A percentile compares a stretch with the other conserved stretches of the same genome.
These are phyloP conservation scores for Glycyrrhiza uralensis DNA, from an alignment of 306 rosid species.

Conservation along the genomic window DNA sequence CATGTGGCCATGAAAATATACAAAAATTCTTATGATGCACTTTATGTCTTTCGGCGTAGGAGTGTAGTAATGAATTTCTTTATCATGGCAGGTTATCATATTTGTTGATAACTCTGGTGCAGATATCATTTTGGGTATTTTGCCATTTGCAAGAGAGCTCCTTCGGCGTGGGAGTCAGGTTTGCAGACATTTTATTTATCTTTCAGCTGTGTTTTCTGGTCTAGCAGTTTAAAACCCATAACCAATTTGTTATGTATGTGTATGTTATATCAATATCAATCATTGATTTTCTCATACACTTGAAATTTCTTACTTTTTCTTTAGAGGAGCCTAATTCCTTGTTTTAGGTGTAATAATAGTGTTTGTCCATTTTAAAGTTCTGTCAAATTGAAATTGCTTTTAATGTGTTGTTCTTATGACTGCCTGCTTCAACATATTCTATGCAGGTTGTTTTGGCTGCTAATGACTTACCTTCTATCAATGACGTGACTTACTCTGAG, in stretches of 20 bases:
- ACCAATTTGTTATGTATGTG: too few species aligned
- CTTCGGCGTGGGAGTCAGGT: conserved; percentile 84
- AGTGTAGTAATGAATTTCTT: conserved; percentile 23
- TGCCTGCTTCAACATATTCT: conserved; percentile 23
- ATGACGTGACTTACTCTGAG: conserved; percentile 78
- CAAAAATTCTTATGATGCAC: not conserved
- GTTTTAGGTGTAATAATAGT: not conserved
- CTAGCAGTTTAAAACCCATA: not conserved
- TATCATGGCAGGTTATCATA: conserved; percentile 66
- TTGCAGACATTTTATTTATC: conserved; percentile 28
- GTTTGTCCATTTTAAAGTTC: not conserved
- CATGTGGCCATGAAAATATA: not conserved
- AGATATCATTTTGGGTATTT: conserved; percentile 85
- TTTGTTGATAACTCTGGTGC: conserved; percentile 99
- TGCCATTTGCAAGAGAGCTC: conserved; percentile 97
- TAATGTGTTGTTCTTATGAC: not conserved
- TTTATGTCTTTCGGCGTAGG: conserved; percentile 5
- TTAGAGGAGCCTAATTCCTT: too few species aligned
- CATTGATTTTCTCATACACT: too few species aligned
- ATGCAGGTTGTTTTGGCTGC: conserved; percentile 90
- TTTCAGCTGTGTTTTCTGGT: not conserved
- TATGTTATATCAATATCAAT: too few species aligned
- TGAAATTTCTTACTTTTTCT: too few species aligned
- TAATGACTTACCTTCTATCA: conserved; percentile 89
- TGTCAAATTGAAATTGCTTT: conserved; percentile 10